These are phyloP conservation scores for apple (Malus domestica) DNA, from an alignment of 306 rosid genomes.

Conservation along the genomic window ASM211411v1 NC_041801.1:1284001-1284500, in stretches of 20 bases:
- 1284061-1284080: slow-evolving; percentile 96
- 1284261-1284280: slow-evolving; percentile 97
- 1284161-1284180: slow-evolving; percentile 58
- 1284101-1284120: slow-evolving; percentile 75
- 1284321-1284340: slow-evolving; percentile 71
- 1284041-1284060: slow-evolving; percentile 79
- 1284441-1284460: slow-evolving; percentile 64
- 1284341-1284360: slow-evolving; percentile 88
- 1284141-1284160: slow-evolving; percentile 83
- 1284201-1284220: slow-evolving; percentile 96
- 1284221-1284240: slow-evolving; percentile 90
- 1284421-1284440: slow-evolving; percentile 71
- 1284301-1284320: slow-evolving; percentile 87
- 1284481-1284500: slow-evolving; percentile 94
- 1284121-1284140: slow-evolving; percentile 71
- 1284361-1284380: slow-evolving; percentile 91
- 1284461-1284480: slow-evolving; percentile 97
- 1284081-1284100: slow-evolving; percentile 83
- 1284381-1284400: slow-evolving; percentile 97
- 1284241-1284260: slow-evolving; percentile 83
- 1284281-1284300: slow-evolving; percentile 92
- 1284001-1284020: slow-evolving; percentile 47
- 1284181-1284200: slow-evolving; percentile 64
- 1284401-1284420: slow-evolving; percentile 90
- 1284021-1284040: slow-evolving; percentile 79